Conservation (phyloP, 2,329 filamentous ascomycete species). For the Aspergillus aculeatus region DNA sequence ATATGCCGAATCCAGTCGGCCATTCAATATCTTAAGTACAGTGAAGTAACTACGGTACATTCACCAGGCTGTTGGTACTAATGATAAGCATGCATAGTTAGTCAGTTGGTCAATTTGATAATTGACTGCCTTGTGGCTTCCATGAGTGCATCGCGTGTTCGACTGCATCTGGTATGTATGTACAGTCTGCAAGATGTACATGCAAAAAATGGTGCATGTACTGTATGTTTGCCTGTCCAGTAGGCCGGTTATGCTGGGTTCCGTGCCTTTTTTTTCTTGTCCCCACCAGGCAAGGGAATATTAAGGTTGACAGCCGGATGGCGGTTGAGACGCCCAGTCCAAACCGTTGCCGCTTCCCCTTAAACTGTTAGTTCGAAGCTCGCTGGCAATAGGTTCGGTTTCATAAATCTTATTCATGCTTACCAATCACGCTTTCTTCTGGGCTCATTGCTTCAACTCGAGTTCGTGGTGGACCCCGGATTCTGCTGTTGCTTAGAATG, state of each 20-base stretch:
- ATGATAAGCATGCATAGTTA: background rate
- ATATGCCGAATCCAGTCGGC: background rate
- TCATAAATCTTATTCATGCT: background rate
- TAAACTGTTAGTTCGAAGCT: background rate
- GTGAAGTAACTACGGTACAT: too few relatives aligned
- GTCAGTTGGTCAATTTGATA: background rate
- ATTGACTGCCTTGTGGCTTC: background rate
- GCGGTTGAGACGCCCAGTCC: background rate
- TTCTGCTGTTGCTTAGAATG: background rate
- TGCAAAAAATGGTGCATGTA: background rate
- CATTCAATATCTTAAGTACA: too few relatives aligned
- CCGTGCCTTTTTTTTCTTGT: background rate
- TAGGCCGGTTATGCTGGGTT: too few relatives aligned
- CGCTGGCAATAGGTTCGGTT: too few relatives aligned
- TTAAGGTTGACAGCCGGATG: background rate
- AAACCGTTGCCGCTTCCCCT: background rate
- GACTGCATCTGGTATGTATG: background rate
- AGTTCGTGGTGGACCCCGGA: too few relatives aligned
- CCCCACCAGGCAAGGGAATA: background rate
- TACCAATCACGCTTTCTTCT: background rate
- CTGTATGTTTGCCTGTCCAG: too few relatives aligned
- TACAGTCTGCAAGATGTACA: background rate
- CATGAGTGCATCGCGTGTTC: background rate
- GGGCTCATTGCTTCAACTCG: too few relatives aligned
- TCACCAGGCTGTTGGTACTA: background rate